Evolutionary conservation across 2,329 filamentous ascomycete species (phyloP), one percentile per base, ranked within the genome.

Genomic region (Dothideomycetes sp.): DNA sequence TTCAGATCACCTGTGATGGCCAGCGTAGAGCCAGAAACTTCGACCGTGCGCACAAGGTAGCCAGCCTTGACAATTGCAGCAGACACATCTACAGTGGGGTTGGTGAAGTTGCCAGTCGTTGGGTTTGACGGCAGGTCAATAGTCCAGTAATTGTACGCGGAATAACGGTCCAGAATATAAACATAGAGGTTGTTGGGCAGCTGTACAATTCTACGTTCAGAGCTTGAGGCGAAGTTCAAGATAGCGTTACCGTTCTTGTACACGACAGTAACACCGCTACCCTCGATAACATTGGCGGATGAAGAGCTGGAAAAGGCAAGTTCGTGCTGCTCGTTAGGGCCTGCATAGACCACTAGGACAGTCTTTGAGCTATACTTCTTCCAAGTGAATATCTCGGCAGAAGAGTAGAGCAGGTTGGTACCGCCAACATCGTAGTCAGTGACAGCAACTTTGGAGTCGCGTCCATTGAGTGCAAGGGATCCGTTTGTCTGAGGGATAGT

Each of bases 1-100:
- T 89, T 88, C 45, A 88, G 68, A 50, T 91, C 84, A 3, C 79
- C 84, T 3, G 72, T 73, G 3, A 89, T 56, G 10, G 72, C 65
- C 4, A 89, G 64, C 1, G 69, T 68, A n/a, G 61, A 63, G 2
- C 69, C 74, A 4, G 70, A 50, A 1, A 80, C 55, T 3, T 68
- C 66, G 0, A 77, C 77, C 0, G 70, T 75, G 5, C 81, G 72
- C 27, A 82, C 54, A 0, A 84, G 66, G 50, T 84, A 81, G 8
- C 75, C 73, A 0, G 72, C 78, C 44, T 78, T 73, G 31, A 84
- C 76, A 14, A 81, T 65, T 4, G 59, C 69, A n/a, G 58, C 55
- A 27, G 59, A 60, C 9, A 53, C 56, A 4, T 49, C 50, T 30
- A 57, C 51, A 14, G 49, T 57, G 2, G 50, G 50, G 31, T 51